These are phyloP conservation scores for Brassica juncea DNA, from an alignment of 345 rosid species.

Conservation along the genomic window DNA sequence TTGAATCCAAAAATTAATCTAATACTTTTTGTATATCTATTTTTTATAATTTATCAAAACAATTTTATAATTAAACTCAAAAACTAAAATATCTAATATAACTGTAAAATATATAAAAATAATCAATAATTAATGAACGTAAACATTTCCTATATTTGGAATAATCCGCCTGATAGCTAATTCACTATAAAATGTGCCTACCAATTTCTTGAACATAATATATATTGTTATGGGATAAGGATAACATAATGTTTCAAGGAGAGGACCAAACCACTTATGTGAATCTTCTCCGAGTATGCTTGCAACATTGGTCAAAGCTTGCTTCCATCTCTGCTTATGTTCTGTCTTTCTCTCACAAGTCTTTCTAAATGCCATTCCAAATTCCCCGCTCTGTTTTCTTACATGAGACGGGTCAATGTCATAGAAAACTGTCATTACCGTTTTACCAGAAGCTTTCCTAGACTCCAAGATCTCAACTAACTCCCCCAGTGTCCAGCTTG, in stretches of 20 bases:
- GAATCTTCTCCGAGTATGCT: not conserved
- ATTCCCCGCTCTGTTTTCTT: conserved; percentile 5
- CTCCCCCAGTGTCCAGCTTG: conserved; percentile 12
- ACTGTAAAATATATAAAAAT: not conserved
- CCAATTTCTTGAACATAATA: not conserved
- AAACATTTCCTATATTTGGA: no score
- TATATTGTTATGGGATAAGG: not conserved
- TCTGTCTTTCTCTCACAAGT: not conserved
- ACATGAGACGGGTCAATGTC: conserved; percentile 26
- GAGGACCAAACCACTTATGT: not conserved
- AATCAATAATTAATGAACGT: not conserved
- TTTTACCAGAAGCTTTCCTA: not conserved
- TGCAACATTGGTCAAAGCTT: not conserved
- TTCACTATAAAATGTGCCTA: not conserved
- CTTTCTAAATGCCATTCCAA: conserved; percentile 7
- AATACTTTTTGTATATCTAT: not conserved
- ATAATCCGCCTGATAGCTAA: not conserved
- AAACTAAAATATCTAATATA: not conserved
- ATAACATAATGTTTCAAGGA: not conserved
- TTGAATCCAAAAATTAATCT: not conserved
- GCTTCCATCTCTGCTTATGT: conserved; percentile 17
- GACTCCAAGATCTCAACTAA: conserved; percentile 17
- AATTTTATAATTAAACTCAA: not conserved
- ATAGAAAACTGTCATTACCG: conserved; percentile 10
- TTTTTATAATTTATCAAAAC: not conserved